These are phyloP conservation scores for Anthoceros angustus DNA, from an alignment of 225 moss, liverwort and hornwort genomes.

Conservation along the genomic window DNA sequence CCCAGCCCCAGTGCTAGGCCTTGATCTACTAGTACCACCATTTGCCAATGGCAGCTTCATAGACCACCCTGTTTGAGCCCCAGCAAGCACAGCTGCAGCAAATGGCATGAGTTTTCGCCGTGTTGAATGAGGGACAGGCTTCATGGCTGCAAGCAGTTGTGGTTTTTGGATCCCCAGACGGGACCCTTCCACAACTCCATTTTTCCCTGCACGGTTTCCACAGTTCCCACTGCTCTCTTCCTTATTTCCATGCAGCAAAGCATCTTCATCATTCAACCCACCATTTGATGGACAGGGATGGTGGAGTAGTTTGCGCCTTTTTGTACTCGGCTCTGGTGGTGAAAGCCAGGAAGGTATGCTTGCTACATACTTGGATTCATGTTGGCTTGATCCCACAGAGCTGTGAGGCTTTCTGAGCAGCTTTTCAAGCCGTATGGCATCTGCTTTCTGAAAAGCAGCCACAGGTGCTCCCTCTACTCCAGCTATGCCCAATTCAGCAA, in stretches of 20 bases:
- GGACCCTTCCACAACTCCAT: conserved; percentile 6
- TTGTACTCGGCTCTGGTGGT: conserved; percentile 53
- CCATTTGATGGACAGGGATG: conserved; percentile 25
- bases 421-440: conserved; percentile 50
- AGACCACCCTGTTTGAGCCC: conserved; percentile 84
- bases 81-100: conserved; percentile 75
- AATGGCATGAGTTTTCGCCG: conserved; percentile 67
- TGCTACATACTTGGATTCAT: conserved; percentile 13
- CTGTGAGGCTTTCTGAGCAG: conserved; percentile 4
- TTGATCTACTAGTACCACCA: conserved; percentile 26
- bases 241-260: conserved; percentile 21
- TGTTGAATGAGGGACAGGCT: conserved; percentile 56
- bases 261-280: conserved; percentile 36
- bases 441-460: conserved; percentile 68
- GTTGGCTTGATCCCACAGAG: conserved; percentile 3
- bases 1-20: conserved; percentile 8
- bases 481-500: conserved; percentile 82
- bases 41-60: conserved; percentile 78
- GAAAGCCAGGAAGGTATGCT: conserved; percentile 60
- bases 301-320: conserved; percentile 51
- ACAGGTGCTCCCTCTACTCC: conserved; percentile 84
- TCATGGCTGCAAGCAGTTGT: conserved; percentile 55
- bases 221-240: conserved; percentile 32
- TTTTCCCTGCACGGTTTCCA: conserved; percentile 8
- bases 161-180: conserved; percentile 32